Percentiles rank a stretch among this genome's conserved stretches.
Conservation (phyloP, 768 basidiomycete genomes). For the Calocybe indica region DNA sequence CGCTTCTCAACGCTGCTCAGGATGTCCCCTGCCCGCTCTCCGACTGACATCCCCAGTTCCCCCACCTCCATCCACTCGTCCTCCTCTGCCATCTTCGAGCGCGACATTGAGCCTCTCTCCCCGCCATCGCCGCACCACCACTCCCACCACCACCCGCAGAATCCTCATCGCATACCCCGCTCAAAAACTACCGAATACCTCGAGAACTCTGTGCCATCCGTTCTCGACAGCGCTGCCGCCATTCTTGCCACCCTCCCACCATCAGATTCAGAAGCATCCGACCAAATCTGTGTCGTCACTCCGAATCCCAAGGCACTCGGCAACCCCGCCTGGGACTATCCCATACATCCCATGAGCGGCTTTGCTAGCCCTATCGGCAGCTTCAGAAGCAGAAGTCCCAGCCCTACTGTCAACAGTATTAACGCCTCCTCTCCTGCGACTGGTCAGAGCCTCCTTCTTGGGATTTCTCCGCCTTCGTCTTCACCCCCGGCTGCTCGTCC, state of each 20-base stretch:
- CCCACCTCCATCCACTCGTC: slow-evolving; percentile 79
- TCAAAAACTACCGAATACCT: slow-evolving; percentile 68
- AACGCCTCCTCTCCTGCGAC: too few species aligned
- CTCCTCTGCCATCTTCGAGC: slow-evolving; percentile 87
- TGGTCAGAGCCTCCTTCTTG: slow-evolving; percentile 6
- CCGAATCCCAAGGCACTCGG: slow-evolving; percentile 13
- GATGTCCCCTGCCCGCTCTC: slow-evolving; percentile 40
- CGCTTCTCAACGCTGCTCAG: slow-evolving; percentile 45
- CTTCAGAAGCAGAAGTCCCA: slow-evolving; percentile 61
- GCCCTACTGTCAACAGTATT: slow-evolving; percentile 37
- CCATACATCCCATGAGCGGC: slow-evolving; percentile 25
- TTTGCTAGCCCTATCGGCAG: slow-evolving; percentile 68
- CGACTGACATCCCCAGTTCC: slow-evolving; percentile 72
- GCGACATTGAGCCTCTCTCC: slow-evolving; percentile 73
- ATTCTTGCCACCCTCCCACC: slow-evolving; percentile 46
- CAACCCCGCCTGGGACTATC: slow-evolving; percentile 12
- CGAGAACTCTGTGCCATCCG: slow-evolving; percentile 79
- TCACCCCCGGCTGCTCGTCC: too few species aligned
- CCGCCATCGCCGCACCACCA: slow-evolving; percentile 28
- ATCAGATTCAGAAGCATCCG: slow-evolving; percentile 26
- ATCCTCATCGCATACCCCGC: slow-evolving; percentile 72
- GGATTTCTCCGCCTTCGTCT: slow-evolving; percentile 1
- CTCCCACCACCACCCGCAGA: slow-evolving; percentile 27
- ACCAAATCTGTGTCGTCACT: slow-evolving; percentile 4
- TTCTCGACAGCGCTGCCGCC: slow-evolving; percentile 77